phyloP scores from a whole-genome alignment of 305 asterid species.

The Solanum hybrid region DNA sequence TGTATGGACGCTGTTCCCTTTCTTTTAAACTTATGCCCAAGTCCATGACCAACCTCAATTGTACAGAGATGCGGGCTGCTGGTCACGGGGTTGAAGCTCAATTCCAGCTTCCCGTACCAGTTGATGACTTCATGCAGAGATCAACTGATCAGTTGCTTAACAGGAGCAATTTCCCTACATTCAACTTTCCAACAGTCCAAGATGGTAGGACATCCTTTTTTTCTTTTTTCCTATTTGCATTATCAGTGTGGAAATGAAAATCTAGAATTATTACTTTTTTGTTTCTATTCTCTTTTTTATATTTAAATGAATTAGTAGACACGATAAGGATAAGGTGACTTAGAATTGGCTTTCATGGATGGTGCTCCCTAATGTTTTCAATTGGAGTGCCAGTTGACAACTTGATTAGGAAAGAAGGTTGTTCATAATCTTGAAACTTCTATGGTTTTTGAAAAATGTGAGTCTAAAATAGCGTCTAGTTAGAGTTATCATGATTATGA shows the following conservation, averaged over 20 bases:
- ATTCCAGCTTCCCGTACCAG: constrained; percentile 85
- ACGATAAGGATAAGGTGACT: background rate
- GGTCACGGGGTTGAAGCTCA: constrained; percentile 96
- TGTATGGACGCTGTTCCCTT: constrained; percentile 72
- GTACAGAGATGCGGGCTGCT: constrained; percentile 96
- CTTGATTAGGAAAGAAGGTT: background rate
- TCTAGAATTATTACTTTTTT: background rate
- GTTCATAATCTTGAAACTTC: background rate
- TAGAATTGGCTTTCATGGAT: background rate
- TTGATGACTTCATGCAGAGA: constrained; percentile 96
- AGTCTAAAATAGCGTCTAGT: background rate
- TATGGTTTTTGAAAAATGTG: background rate
- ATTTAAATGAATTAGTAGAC: background rate
- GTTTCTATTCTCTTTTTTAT: background rate
- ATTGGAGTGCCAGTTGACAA: background rate
- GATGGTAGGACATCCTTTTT: constrained; percentile 42
- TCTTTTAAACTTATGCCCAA: constrained; percentile 95
- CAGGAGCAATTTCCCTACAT: constrained; percentile 46
- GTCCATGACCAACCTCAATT: constrained; percentile 75
- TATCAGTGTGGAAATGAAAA: background rate
- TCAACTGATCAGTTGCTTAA: constrained; percentile 79
- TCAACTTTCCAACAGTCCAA: constrained; percentile 61
- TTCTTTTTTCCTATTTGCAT: background rate
- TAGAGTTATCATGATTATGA: background rate
- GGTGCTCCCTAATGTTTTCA: background rate